Conservation (phyloP, 2,329 filamentous ascomycete species). For the Diaporthe australafricana region DNA sequence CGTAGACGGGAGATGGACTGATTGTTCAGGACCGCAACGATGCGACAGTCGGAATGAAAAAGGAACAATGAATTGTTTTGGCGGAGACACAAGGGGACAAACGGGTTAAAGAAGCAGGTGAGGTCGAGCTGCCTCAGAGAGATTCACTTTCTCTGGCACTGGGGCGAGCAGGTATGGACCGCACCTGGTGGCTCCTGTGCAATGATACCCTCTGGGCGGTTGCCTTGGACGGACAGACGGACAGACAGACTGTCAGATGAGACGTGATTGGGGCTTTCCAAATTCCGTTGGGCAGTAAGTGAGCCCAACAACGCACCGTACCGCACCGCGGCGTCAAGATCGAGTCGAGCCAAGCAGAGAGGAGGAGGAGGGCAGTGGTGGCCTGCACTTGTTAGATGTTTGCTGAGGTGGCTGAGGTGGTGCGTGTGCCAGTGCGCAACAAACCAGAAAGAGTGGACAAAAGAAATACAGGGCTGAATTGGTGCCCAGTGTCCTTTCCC, state of each 20-base stretch:
- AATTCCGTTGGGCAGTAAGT: not conserved
- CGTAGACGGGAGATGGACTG: not conserved
- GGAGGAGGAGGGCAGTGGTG: not conserved
- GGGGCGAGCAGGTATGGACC: not conserved
- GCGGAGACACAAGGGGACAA: not conserved
- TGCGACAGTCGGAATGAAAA: not conserved
- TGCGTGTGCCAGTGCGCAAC: not conserved
- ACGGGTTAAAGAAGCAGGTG: not conserved
- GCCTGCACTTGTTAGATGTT: constrained; percentile 20
- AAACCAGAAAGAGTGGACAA: not conserved
- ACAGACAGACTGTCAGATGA: not conserved
- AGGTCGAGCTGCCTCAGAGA: not conserved
- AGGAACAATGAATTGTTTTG: constrained; percentile 1
- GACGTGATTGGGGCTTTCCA: too few species aligned
- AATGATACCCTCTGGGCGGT: not conserved
- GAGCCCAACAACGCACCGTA: not conserved
- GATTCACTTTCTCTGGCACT: not conserved
- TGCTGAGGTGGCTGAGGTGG: not conserved
- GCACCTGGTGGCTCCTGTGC: constrained; percentile 2
- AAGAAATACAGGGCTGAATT: not conserved
- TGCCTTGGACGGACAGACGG: not conserved
- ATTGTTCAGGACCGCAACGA: not conserved
- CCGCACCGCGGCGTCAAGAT: not conserved
- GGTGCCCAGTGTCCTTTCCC: not conserved
- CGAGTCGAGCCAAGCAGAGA: not conserved